Percentiles rank a stretch among this genome's conserved stretches.
Evolutionary conservation across 495 filamentous ascomycete genomes (phyloP).

Genomic region (Evernia prunastri): DNA sequence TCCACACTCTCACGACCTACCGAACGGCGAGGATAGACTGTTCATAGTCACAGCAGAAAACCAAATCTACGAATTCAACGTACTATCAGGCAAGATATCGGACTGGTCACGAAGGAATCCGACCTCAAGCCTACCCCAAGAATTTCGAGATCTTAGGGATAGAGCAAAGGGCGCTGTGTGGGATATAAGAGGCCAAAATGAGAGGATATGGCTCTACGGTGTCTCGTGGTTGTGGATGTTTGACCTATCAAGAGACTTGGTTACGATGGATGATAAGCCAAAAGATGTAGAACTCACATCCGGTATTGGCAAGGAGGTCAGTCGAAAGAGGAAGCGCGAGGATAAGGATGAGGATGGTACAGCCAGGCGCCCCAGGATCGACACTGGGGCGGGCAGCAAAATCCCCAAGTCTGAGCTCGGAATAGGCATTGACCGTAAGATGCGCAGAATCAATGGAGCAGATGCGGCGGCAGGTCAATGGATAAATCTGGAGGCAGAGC

Average conservation of each 20-base stretch:
- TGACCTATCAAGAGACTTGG: conserved; percentile 68
- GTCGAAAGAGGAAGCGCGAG: conserved; percentile 41
- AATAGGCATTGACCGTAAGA: conserved; percentile 53
- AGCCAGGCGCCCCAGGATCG: conserved; percentile 32
- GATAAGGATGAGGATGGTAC: conserved; percentile 33
- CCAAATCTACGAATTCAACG: conserved; percentile 69
- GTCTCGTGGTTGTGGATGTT: conserved; percentile 88
- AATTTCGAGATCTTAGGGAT: conserved; percentile 65
- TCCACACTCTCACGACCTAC: conserved; percentile 39
- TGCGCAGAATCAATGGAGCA: conserved; percentile 45
- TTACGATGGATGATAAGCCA: conserved; percentile 30
- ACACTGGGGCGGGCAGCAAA: conserved; percentile 53
- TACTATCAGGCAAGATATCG: conserved; percentile 63
- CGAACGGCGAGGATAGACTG: conserved; percentile 52
- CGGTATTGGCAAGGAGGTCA: conserved; percentile 26
- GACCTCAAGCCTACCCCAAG: conserved; percentile 60
- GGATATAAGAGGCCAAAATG: conserved; percentile 53
- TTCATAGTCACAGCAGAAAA: conserved; percentile 70
- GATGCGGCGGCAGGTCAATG: conserved; percentile 29
- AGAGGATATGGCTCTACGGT: conserved; percentile 82
- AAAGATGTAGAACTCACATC: conserved; percentile 15
- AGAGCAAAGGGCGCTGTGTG: conserved; percentile 77
- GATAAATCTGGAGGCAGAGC: conserved; percentile 26
- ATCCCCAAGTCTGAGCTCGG: conserved; percentile 53
- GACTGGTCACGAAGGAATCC: conserved; percentile 85